These are phyloP conservation scores for Fusarium nelsonii DNA, from an alignment of 2,329 filamentous ascomycete genomes.

Conservation along the genomic window DNA sequence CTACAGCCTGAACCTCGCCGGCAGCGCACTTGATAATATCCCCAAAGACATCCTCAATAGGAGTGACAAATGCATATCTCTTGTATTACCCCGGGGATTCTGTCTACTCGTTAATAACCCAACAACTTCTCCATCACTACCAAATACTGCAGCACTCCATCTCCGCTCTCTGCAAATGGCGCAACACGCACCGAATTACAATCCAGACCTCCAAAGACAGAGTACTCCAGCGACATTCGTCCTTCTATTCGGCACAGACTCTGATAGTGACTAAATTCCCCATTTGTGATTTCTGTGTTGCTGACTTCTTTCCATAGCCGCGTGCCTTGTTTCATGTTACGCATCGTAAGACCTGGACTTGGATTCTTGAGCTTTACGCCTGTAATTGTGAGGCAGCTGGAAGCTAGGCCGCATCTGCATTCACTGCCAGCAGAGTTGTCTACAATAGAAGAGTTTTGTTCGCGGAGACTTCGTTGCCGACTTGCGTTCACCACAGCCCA, in stretches of 20 bases:
- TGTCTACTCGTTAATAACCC: not conserved
- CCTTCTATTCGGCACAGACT: not conserved
- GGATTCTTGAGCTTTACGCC: not conserved
- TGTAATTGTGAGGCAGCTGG: not conserved
- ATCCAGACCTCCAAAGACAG: not conserved
- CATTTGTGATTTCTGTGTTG: not conserved
- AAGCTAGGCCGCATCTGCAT: not conserved
- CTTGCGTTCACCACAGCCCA: not conserved
- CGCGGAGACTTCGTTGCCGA: too few relatives aligned
- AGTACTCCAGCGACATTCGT: not conserved
- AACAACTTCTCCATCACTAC: not conserved
- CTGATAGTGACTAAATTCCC: not conserved
- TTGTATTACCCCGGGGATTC: not conserved
- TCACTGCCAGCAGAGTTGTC: not conserved
- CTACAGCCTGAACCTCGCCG: not conserved
- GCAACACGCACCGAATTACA: not conserved
- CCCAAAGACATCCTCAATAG: conserved; percentile 1
- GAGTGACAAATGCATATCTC: not conserved
- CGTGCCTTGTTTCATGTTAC: not conserved
- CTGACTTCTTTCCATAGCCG: not conserved
- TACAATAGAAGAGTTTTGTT: too few relatives aligned
- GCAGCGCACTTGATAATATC: not conserved
- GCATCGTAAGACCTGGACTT: not conserved
- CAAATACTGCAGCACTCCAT: not conserved
- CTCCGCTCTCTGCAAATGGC: not conserved